Base-by-base conservation (phyloP, 139 green algal species). In the Chlorella vulgaris region DNA sequence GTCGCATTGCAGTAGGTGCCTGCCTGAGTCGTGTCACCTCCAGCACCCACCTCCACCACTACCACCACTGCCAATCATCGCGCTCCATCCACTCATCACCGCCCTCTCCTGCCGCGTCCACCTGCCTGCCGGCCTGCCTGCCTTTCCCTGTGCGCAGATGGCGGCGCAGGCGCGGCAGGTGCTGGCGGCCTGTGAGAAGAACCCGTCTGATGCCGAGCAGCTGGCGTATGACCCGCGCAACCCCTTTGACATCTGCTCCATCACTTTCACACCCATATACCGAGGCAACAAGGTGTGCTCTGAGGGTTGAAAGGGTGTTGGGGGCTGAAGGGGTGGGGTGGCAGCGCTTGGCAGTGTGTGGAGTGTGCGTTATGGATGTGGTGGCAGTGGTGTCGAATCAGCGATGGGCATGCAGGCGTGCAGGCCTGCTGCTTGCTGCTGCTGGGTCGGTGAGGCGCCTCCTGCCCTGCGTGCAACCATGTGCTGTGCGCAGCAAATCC, bases 211-310 rank as follows among this genome's bases (percentile, higher is more conserved):
- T 74, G 95, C 90, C 21, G 79, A 96, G 55, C 74, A 93, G 66
- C 83, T 99, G 61, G 90, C 97, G 71, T 99, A 99, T 85, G 97
- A 99, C 89, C 84, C 96, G 8, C 94, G 96, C 78, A 99, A 99
- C 87, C 97, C 97, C 53, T 99, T 99, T 70, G 97, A 99, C 86
- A 85, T 99, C 61, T 99, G 96, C 89, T 91, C 89, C 63, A 50
- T 94, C 60, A 99, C 95, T 31, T 96, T 98, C 85, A 94, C 92
- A 24, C 97, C 97, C 78, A 98, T 99, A 83, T 99, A 99, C 93
- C 87, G 87, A 82, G 93, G 86, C 36, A 81, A 89, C 68, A 77
- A 84, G 80, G 58, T 80, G 80, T 31, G 38, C 7, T 38, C 26
- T 35, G 7, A 35, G 31, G 33, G 36, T 28, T 29, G 24, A 29